Conservation (phyloP, 164 flowering plant genomes). For the Tetrastigma voinierianum region DNA sequence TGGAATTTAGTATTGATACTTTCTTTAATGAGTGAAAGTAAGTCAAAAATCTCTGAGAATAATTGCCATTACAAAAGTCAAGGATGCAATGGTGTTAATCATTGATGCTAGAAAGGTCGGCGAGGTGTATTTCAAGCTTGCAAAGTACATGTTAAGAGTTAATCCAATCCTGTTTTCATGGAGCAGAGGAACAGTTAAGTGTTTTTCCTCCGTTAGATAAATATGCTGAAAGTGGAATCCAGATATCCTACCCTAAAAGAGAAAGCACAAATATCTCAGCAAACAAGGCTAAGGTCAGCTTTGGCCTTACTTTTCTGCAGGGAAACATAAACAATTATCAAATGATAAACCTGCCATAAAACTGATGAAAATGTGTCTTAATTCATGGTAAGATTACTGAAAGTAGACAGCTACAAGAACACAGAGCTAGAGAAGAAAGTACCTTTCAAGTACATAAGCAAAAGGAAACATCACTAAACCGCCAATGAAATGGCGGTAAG, state of each 20-base stretch:
- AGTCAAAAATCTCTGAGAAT: slow-evolving; percentile 33
- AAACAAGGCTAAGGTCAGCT: slow-evolving; percentile 63
- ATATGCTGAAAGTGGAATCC: too few species aligned
- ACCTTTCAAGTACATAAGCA: slow-evolving; percentile 85
- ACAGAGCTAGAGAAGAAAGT: background rate
- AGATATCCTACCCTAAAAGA: slow-evolving; percentile 61
- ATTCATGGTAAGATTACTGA: too few species aligned
- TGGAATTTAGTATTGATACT: background rate
- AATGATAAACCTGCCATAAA: too few species aligned
- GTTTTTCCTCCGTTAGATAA: too few species aligned
- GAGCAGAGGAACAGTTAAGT: too few species aligned
- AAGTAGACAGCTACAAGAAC: too few species aligned
- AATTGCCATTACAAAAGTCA: slow-evolving; percentile 70
- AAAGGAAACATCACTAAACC: slow-evolving; percentile 62
- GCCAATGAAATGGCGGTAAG: slow-evolving; percentile 60
- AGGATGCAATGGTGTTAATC: slow-evolving; percentile 63
- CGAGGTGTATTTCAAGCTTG: slow-evolving; percentile 78
- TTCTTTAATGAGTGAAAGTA: too few species aligned
- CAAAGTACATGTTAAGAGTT: slow-evolving; percentile 77
- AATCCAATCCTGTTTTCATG: slow-evolving; percentile 58
- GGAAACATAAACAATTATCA: background rate
- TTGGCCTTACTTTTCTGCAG: slow-evolving; percentile 71
- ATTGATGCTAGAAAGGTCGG: slow-evolving; percentile 57
- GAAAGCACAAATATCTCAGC: slow-evolving; percentile 62
- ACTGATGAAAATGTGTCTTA: too few species aligned